Percentiles rank a stretch among this genome's conserved stretches.
Conservation (phyloP, 495 filamentous ascomycete species). For the Tuber umbilicatum region DNA sequence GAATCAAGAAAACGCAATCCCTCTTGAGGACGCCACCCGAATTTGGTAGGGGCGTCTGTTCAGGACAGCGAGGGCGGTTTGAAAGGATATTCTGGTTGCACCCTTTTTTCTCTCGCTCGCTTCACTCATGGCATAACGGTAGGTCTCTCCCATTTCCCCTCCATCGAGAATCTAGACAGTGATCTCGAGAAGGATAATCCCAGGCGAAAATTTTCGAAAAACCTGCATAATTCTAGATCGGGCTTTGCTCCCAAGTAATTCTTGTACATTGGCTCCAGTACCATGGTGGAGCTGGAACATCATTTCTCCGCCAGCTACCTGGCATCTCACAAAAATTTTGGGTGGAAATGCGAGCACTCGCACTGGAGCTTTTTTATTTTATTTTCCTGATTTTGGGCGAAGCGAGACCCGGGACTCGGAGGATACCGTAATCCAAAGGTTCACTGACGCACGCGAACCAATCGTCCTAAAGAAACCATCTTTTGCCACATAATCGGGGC, state of each 20-base stretch:
- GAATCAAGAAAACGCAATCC: neutral
- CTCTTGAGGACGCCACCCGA: neutral
- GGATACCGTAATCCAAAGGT: neutral
- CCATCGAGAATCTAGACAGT: neutral
- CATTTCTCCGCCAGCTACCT: neutral
- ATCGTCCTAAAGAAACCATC: neutral
- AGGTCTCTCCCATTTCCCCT: neutral
- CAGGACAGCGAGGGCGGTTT: neutral
- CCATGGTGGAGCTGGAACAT: constrained; percentile 3
- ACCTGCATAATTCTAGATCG: neutral
- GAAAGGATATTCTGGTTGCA: neutral
- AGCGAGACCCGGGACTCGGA: neutral
- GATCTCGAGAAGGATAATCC: neutral
- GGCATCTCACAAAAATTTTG: neutral
- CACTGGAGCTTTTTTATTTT: too few relatives aligned
- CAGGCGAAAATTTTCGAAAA: neutral
- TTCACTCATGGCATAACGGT: neutral
- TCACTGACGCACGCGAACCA: neutral
- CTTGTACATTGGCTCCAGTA: neutral
- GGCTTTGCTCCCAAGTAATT: neutral
- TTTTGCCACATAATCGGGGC: neutral
- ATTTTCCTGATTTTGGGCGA: neutral
- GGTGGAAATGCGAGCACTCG: too few relatives aligned
- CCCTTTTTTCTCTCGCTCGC: neutral
- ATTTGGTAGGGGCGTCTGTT: neutral